These are phyloP conservation scores for Aspergillus baeticus DNA, from an alignment of 495 filamentous ascomycete genomes.

Conservation along the genomic window DNA sequence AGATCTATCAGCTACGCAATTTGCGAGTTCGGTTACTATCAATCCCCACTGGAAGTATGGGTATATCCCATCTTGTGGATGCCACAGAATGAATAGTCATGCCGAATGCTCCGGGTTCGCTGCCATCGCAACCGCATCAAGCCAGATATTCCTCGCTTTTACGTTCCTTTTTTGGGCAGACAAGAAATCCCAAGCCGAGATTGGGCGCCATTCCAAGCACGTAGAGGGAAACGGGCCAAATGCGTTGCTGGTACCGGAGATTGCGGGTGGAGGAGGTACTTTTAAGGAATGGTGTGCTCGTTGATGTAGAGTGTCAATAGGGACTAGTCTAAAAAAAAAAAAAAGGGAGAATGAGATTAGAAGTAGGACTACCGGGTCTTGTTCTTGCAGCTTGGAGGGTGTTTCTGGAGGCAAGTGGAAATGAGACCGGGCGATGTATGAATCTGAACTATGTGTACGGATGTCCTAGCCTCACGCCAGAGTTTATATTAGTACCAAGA, in stretches of 20 bases:
- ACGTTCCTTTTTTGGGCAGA: slow-evolving; percentile 35
- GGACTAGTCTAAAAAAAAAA: not conserved
- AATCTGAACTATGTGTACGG: no score
- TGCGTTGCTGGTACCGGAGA: not conserved
- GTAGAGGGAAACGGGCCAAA: not conserved
- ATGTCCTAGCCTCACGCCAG: no score
- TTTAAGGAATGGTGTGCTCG: not conserved
- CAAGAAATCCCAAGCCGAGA: slow-evolving; percentile 25
- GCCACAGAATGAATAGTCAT: no score
- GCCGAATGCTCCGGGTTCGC: not conserved
- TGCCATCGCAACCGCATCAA: not conserved
- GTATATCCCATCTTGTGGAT: slow-evolving; percentile 49
- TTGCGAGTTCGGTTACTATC: slow-evolving; percentile 44
- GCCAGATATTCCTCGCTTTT: slow-evolving; percentile 1
- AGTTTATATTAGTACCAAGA: no score
- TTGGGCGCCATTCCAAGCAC: slow-evolving; percentile 28
- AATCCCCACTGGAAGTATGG: slow-evolving; percentile 51
- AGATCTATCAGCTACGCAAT: slow-evolving; percentile 31
- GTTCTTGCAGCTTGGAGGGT: not conserved
- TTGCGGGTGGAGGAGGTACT: not conserved
- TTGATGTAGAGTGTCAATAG: not conserved
- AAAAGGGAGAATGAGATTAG: not conserved
- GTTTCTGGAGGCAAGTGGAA: not conserved
- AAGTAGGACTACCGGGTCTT: not conserved
- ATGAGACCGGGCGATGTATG: no score